Conservation (phyloP, 2,329 filamentous ascomycete species). For the Penicillium aurantiogriseum region DNA sequence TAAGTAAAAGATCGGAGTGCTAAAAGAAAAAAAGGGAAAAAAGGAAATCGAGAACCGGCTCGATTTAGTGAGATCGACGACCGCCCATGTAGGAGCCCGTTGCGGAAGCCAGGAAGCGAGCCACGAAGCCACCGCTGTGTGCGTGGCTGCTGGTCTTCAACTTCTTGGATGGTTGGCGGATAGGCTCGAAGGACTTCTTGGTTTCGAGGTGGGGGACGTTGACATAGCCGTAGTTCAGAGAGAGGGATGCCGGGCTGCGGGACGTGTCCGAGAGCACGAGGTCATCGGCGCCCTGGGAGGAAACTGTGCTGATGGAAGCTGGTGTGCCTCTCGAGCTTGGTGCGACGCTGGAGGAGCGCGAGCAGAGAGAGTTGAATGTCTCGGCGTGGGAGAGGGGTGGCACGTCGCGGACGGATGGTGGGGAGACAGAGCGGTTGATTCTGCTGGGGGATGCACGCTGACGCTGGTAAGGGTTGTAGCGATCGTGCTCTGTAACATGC, state of each 20-base stretch:
- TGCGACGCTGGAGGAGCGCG: conserved; percentile 45
- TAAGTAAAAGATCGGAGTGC: conserved; percentile 1
- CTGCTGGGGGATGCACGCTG: conserved; percentile 37
- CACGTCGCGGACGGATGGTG: conserved; percentile 46
- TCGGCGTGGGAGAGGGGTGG: conserved; percentile 44
- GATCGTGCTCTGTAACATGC: conserved; percentile 32
- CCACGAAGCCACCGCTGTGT: conserved; percentile 41
- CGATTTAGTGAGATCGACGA: conserved; percentile 34
- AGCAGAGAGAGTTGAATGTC: conserved; percentile 42
- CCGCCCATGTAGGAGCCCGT: conserved; percentile 43
- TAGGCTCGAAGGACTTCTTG: conserved; percentile 31
- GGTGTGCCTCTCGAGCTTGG: conserved; percentile 47
- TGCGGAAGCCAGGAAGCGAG: conserved; percentile 45
- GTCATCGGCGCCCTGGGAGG: conserved; percentile 35
- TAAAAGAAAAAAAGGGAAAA: neutral
- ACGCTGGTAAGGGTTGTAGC: conserved; percentile 40
- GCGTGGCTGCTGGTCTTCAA: conserved; percentile 34
- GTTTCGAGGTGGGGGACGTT: conserved; percentile 32
- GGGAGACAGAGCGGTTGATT: conserved; percentile 41
- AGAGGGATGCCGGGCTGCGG: conserved; percentile 32
- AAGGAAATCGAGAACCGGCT: conserved; percentile 20
- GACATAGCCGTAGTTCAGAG: conserved; percentile 37
- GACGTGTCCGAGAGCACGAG: conserved; percentile 36
- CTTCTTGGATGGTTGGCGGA: conserved; percentile 43
- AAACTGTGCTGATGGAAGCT: conserved; percentile 42